Conservation (phyloP, 2,329 filamentous ascomycete genomes). For the Fusarium udum region DNA sequence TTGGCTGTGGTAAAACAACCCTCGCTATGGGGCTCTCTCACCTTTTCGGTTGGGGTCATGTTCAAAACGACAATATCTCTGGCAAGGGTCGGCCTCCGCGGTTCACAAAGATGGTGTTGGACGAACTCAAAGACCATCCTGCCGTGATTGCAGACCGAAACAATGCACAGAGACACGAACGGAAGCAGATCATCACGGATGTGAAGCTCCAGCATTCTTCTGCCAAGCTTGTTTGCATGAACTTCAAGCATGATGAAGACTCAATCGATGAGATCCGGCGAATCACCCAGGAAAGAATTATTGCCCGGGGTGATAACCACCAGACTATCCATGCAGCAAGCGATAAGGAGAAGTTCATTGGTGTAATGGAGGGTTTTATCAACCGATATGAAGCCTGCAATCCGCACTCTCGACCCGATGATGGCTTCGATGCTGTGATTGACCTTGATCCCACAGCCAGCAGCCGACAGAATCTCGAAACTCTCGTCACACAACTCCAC, state of each 20-base stretch:
- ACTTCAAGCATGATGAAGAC: slow-evolving; percentile 86
- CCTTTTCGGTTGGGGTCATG: slow-evolving; percentile 89
- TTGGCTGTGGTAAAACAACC: slow-evolving; percentile 97
- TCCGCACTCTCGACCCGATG: slow-evolving; percentile 73
- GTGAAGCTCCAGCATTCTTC: slow-evolving; percentile 69
- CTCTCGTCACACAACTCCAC: slow-evolving; percentile 75
- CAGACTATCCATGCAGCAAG: slow-evolving; percentile 94
- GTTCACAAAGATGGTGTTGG: slow-evolving; percentile 77
- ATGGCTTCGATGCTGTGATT: slow-evolving; percentile 84
- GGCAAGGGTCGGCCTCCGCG: slow-evolving; percentile 79
- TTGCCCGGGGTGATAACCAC: slow-evolving; percentile 92
- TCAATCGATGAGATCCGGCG: slow-evolving; percentile 77
- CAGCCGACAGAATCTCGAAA: slow-evolving; percentile 89
- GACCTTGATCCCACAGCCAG: slow-evolving; percentile 79
- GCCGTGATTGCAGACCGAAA: slow-evolving; percentile 94
- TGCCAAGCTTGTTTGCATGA: slow-evolving; percentile 82
- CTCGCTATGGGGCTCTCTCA: slow-evolving; percentile 82
- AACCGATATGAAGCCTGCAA: slow-evolving; percentile 83
- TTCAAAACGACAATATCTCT: slow-evolving; percentile 96
- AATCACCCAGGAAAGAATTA: slow-evolving; percentile 80
- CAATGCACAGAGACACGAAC: slow-evolving; percentile 88
- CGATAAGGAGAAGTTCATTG: slow-evolving; percentile 76
- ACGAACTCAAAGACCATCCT: slow-evolving; percentile 69
- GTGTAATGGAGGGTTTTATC: slow-evolving; percentile 96
- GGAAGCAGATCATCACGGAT: slow-evolving; percentile 86